Conservation (phyloP, 768 basidiomycete genomes). For the Tephrocybe sp. region DNA sequence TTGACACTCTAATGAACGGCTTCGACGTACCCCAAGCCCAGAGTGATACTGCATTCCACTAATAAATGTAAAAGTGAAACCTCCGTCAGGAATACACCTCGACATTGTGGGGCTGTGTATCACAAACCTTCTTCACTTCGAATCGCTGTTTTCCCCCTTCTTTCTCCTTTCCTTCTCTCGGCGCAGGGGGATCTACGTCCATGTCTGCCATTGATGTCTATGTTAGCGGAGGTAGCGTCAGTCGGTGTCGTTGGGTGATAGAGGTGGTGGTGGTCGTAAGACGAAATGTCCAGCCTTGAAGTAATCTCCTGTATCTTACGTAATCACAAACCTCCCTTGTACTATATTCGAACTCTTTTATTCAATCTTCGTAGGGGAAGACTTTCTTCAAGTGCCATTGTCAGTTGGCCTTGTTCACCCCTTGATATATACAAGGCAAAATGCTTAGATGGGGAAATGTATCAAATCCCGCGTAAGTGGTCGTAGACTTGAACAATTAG, state of each 20-base stretch:
- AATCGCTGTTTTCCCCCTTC: conserved; percentile 75
- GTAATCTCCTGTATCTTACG: not conserved
- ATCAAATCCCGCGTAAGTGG: too few relatives aligned
- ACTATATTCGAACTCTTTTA: too few relatives aligned
- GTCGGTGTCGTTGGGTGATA: not conserved
- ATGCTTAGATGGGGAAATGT: too few relatives aligned
- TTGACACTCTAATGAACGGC: too few relatives aligned
- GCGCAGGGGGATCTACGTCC: conserved; percentile 55
- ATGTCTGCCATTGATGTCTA: conserved; percentile 54
- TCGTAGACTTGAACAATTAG: too few relatives aligned
- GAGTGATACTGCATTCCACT: conserved; percentile 99
- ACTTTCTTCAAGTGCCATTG: too few relatives aligned
- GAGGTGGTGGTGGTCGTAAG: not conserved
- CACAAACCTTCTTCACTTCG: conserved; percentile 94
- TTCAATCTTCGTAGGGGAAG: too few relatives aligned
- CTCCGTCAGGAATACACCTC: conserved; percentile 5
- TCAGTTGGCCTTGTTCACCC: too few relatives aligned
- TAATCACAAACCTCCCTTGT: too few relatives aligned
- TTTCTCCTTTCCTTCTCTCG: conserved; percentile 53
- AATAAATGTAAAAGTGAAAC: conserved; percentile 3
- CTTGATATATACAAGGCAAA: too few relatives aligned
- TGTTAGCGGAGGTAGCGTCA: not conserved
- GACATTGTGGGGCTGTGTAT: not conserved
- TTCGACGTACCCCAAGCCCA: conserved; percentile 89
- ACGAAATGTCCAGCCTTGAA: not conserved